Base-by-base conservation (phyloP, 768 basidiomycete genomes). In the Saitozyma podzolica region DNA sequence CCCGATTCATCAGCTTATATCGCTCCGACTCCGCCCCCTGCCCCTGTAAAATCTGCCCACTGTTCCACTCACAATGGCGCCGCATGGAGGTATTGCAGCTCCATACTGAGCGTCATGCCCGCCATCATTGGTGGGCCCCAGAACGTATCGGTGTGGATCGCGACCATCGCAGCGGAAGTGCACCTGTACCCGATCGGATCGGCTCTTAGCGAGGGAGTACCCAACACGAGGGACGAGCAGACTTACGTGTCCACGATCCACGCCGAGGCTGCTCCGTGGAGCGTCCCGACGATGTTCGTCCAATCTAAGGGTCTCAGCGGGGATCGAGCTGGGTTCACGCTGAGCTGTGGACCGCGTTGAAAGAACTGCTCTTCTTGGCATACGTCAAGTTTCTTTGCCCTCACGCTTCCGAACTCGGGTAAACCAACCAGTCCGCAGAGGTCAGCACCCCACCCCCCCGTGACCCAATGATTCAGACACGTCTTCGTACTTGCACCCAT, bases 161-260 rank as follows among this genome's bases (percentile, higher is more conserved):
- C 63, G 42, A 72, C 57, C 1, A 75, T 37, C 5, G 67, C 55
- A 10, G 70, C 73, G 0, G 70, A 70, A 10, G 73, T 71, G 50
- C 73, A 75, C 17, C 70, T 73, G 59, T 40, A 40, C 45, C 11
- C 42, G 40, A n/a, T n/a, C 20, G 17, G 19, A 11, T 53, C 4
- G 1, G 9, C 20, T 47, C 19, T 41, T 2, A 40, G 54, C 40
- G 4, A 11, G n/a, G 59, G 43, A 53, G 42, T 53, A 17, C 16
- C 1, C 9, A 45, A 16, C 29, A 29, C 29, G 5, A 29, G 5
- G 29, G 2, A 47, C 9, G 11, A 59, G 8, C 10, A 50, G 5
- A 63, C 70, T 55, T 47, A 74, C 73, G 61, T 65, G 57, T 74
- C 73, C 7, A 74, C 53, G 9, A 74, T 56, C 67, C 67, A 74